Base-by-base conservation (phyloP, 23 red algal genomes). In the Gracilaria gracilis region DNA sequence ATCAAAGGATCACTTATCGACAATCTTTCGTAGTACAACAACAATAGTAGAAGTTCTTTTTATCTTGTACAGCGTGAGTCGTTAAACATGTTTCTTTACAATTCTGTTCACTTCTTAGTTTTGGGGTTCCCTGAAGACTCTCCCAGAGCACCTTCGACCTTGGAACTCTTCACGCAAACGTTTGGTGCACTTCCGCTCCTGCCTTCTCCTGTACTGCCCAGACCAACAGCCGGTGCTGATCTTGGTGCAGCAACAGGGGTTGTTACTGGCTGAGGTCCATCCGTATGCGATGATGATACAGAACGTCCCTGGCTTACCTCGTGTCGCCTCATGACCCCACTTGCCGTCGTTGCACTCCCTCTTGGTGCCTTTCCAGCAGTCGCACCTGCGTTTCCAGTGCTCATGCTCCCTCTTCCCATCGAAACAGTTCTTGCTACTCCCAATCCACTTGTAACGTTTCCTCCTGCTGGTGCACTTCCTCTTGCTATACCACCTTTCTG, bases 1-100 rank as follows among this genome's bases (percentile, higher is more conserved):
- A 74, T 93, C 67, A 83, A 85, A 61, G 77, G 82, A 35, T 38
- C 82, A 12, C 57, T 97, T 35, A 97, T 97, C 34, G 95, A 97
- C 80, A 84, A 90, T 48, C 90, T 97, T 58, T 82, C 93, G 15
- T 87, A 87, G 25, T n/a, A 46, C 42, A 7, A 11, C 42, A 46
- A 46, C 42, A 7, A 7, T 11, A 7, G 42, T 46, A 11, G 42
- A 7, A 11, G 11, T 55, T 55, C 14, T 55, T 55, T 55, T 19
- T 55, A 29, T 29, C 59, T 62, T 42, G 67, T 73, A 73, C 67
- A 73, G 67, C 31, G 38, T 73, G 67, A 73, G 67, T 40, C 67
- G 38, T 44, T 73, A 73, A 73, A 73, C 33, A 73, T 73, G 67
- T 73, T 73, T 73, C 67, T 73, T 73, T 42, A 73, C 67, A 73